Evolutionary conservation across 495 filamentous ascomycete genomes (phyloP).

Genomic region (Penicillium waksmanii): DNA sequence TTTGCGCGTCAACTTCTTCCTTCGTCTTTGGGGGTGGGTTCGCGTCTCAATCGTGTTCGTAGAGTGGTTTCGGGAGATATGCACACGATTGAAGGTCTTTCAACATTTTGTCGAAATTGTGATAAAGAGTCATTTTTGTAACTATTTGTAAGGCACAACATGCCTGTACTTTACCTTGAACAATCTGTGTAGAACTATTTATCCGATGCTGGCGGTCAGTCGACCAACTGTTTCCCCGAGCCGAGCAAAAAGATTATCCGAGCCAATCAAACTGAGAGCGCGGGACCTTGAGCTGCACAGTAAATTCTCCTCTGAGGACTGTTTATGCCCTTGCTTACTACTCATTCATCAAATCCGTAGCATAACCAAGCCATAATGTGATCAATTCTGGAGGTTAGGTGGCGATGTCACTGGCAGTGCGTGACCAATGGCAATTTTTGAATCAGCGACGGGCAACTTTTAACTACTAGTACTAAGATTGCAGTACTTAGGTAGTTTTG

Average conservation of each 20-base stretch:
- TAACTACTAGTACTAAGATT: too few relatives aligned
- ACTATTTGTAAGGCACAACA: not conserved
- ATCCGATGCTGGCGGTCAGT: not conserved
- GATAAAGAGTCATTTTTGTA: not conserved
- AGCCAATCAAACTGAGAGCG: not conserved
- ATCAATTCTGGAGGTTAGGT: too few relatives aligned
- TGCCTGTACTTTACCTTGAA: not conserved
- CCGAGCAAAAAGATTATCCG: slow-evolving; percentile 1
- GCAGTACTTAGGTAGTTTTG: too few relatives aligned
- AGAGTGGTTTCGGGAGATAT: not conserved
- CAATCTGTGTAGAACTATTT: not conserved
- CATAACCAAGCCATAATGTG: too few relatives aligned
- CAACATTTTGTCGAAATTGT: not conserved
- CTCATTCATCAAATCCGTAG: too few relatives aligned
- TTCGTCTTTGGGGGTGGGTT: not conserved
- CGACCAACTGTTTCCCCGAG: not conserved
- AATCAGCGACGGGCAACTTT: too few relatives aligned
- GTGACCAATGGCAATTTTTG: too few relatives aligned
- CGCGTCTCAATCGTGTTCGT: not conserved
- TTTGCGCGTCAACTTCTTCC: not conserved
- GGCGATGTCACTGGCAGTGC: too few relatives aligned
- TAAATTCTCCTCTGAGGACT: too few relatives aligned
- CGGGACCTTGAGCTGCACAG: too few relatives aligned
- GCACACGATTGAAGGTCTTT: not conserved
- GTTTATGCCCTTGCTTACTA: too few relatives aligned